A percentile compares a stretch with the other conserved stretches of the same genome.
phyloP scores from a whole-genome alignment of 306 rosid species.

The Sicyos edulis region DNA sequence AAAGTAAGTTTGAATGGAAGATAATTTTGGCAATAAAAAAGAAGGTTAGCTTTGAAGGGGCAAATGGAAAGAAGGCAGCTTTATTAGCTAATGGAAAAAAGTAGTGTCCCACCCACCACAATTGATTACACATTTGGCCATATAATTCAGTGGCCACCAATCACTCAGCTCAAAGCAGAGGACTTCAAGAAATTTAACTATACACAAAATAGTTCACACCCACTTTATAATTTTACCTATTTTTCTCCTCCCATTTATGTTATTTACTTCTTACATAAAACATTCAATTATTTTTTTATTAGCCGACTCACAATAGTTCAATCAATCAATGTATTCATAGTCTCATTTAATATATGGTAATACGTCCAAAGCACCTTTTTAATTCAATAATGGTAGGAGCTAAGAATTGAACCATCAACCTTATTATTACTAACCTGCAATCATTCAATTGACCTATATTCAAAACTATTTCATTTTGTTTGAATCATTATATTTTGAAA shows the following conservation, averaged over 20 bases:
- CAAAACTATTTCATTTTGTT: too few relatives aligned
- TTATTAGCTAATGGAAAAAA: not conserved
- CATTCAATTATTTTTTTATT: not conserved
- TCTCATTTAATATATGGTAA: not conserved
- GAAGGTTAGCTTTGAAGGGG: not conserved
- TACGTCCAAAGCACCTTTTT: not conserved
- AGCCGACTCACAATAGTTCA: not conserved
- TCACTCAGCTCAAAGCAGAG: conserved; percentile 8
- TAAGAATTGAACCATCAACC: not conserved
- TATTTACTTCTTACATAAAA: not conserved
- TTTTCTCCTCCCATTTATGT: not conserved
- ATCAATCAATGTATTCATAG: not conserved
- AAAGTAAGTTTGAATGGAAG: too few relatives aligned
- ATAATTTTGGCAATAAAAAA: not conserved
- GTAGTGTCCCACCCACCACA: conserved; percentile 14
- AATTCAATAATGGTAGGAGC: too few relatives aligned
- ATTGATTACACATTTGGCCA: conserved; percentile 13
- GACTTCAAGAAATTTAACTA: too few relatives aligned
- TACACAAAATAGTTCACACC: not conserved
- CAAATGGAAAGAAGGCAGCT: not conserved
- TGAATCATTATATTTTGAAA: not conserved
- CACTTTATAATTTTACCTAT: not conserved
- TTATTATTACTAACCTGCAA: too few relatives aligned
- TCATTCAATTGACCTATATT: not conserved
- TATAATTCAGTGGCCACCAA: not conserved